Percentiles rank a stretch among this genome's conserved stretches.
phyloP scores from a whole-genome alignment of 2,329 filamentous ascomycete genomes.

The Bipolaris victoriae region DNA sequence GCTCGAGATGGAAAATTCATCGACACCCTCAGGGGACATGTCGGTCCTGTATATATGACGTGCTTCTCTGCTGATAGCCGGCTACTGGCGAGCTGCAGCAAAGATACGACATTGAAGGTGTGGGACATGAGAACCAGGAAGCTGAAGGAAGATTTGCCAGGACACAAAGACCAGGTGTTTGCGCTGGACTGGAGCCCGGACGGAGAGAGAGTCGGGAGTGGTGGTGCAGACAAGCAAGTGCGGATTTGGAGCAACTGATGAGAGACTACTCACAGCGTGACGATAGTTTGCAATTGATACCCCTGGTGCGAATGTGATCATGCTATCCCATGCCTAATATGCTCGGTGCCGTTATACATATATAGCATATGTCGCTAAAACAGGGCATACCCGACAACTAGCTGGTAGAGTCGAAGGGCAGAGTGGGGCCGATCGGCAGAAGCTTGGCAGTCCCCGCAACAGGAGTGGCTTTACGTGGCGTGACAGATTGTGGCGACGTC shows the following conservation, averaged over 20 bases:
- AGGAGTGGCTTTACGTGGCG: slow-evolving; percentile 18
- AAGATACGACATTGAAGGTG: slow-evolving; percentile 92
- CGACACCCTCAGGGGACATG: slow-evolving; percentile 85
- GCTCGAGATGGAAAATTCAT: slow-evolving; percentile 79
- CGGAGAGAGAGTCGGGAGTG: slow-evolving; percentile 85
- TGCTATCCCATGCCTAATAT: neutral
- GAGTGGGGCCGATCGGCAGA: slow-evolving; percentile 4
- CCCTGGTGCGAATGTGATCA: slow-evolving; percentile 8
- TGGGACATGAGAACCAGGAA: slow-evolving; percentile 91
- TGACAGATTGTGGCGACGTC: slow-evolving; percentile 29
- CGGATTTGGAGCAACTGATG: slow-evolving; percentile 67
- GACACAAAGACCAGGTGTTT: slow-evolving; percentile 92
- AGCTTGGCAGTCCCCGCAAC: slow-evolving; percentile 24
- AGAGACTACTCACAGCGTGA: neutral
- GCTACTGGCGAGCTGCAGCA: slow-evolving; percentile 84
- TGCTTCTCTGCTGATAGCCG: slow-evolving; percentile 91
- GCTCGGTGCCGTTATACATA: neutral
- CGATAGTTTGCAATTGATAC: slow-evolving; percentile 16
- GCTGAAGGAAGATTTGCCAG: slow-evolving; percentile 80
- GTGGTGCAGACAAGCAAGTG: slow-evolving; percentile 85
- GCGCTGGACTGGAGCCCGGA: slow-evolving; percentile 95
- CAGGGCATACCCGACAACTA: neutral
- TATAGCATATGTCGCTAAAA: neutral
- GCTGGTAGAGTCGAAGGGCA: neutral
- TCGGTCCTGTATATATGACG: slow-evolving; percentile 89